Evolutionary conservation across 164 flowering plant genomes (phyloP).

Genomic region (Saururus chinensis): DNA sequence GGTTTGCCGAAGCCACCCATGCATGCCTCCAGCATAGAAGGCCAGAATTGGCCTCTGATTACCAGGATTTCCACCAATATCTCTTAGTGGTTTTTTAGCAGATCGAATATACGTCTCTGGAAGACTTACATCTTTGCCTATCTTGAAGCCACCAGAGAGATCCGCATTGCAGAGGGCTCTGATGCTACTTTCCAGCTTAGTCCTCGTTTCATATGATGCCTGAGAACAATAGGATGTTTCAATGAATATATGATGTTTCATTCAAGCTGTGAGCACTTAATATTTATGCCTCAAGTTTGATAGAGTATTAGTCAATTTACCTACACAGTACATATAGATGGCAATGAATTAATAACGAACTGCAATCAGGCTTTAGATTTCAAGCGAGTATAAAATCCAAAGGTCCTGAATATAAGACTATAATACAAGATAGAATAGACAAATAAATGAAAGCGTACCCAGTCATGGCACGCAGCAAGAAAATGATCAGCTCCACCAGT

Average conservation of each 20-base stretch:
- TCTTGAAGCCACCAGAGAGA: constrained; percentile 4
- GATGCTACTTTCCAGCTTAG: constrained; percentile 2
- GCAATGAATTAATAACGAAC: no score
- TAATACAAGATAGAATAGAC: no score
- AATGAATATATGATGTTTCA: neutral
- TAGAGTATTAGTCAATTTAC: no score
- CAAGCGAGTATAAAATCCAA: neutral
- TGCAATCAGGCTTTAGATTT: neutral
- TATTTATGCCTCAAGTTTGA: no score
- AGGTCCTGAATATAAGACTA: neutral
- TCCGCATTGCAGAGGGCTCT: constrained; percentile 9
- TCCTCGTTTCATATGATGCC: constrained; percentile 7
- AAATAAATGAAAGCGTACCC: constrained; percentile 3
- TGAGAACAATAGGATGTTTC: constrained; percentile 1
- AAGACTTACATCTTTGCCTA: constrained; percentile 8
- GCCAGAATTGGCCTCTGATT: constrained; percentile 4
- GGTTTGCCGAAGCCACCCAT: constrained; percentile 2
- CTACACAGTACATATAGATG: no score
- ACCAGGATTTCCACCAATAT: constrained; percentile 6
- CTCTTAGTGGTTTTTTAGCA: neutral
- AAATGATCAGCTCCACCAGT: constrained; percentile 9
- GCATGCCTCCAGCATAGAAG: constrained; percentile 7
- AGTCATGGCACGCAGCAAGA: constrained; percentile 9
- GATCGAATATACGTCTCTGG: constrained; percentile 2
- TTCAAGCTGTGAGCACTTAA: neutral